phyloP scores from a whole-genome alignment of 768 basidiomycete species.

The Hericium coralloides region DNA sequence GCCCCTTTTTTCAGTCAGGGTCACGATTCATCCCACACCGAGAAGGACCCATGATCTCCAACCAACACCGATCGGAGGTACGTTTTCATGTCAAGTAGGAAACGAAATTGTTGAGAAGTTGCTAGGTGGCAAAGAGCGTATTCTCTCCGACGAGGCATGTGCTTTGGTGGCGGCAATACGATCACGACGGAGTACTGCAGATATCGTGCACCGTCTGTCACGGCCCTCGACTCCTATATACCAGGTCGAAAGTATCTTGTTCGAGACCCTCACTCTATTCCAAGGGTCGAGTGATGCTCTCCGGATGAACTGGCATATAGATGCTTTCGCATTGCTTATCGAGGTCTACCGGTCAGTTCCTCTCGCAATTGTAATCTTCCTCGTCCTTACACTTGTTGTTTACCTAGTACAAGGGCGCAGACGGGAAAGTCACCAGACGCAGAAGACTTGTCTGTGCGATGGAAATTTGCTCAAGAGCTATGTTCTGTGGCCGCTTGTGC shows the following conservation, averaged over 20 bases:
- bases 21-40: conserved; percentile 10
- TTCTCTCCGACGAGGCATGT: conserved; percentile 8
- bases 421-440: conserved; percentile 22
- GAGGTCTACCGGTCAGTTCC: conserved; percentile 27
- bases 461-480: conserved; percentile 57
- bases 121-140: not conserved
- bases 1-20: conserved; percentile 2
- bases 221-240: conserved; percentile 30
- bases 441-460: conserved; percentile 36
- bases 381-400: not conserved
- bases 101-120: too few species aligned
- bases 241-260: conserved; percentile 39
- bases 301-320: conserved; percentile 34
- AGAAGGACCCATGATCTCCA: not conserved
- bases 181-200: conserved; percentile 43
- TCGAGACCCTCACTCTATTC: conserved; percentile 35
- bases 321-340: conserved; percentile 40
- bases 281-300: conserved; percentile 34
- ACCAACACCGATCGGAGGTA: conserved; percentile 10
- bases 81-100: not conserved
- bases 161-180: conserved; percentile 35
- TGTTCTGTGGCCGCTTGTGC: conserved; percentile 53
- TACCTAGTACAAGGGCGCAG: conserved; percentile 1
- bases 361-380: not conserved
- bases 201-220: conserved; percentile 50